These are phyloP conservation scores for Wallacemonas sp. DNA, from an alignment of 208 protist genomes.

Conservation along the genomic window DNA sequence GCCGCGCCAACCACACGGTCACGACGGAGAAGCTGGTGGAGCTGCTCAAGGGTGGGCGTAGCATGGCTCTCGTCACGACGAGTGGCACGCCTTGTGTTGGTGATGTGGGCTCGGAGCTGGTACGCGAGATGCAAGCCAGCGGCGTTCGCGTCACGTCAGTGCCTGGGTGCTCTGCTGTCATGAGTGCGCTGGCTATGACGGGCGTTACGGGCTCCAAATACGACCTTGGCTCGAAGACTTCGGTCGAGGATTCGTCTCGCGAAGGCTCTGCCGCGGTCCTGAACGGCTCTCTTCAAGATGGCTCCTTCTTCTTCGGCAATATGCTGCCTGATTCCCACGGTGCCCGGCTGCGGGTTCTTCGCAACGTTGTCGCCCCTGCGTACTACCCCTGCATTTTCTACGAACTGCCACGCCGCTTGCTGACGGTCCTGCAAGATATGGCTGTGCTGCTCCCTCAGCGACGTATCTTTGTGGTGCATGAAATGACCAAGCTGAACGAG, in stretches of 20 bases:
- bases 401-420: conserved; percentile 80
- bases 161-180: conserved; percentile 75
- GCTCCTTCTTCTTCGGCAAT: conserved; percentile 89
- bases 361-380: conserved; percentile 54
- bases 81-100: conserved; percentile 89
- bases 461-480: conserved; percentile 81
- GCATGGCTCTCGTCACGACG: conserved; percentile 87
- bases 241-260: not conserved
- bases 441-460: conserved; percentile 63
- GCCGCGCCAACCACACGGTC: conserved; percentile 56
- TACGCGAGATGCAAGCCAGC: conserved; percentile 77
- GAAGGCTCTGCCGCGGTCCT: not conserved
- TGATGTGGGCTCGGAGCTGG: conserved; percentile 78
- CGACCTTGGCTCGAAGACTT: conserved; percentile 22
- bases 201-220: conserved; percentile 66
- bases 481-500: conserved; percentile 91
- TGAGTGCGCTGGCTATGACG: conserved; percentile 72
- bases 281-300: conserved; percentile 44
- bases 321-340: conserved; percentile 69
- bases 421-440: conserved; percentile 83
- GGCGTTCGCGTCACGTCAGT: conserved; percentile 85
- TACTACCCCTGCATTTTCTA: conserved; percentile 85
- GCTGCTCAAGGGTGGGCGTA: conserved; percentile 82
- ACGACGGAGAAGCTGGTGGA: conserved; percentile 79
- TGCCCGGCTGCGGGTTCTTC: conserved; percentile 66